Evolutionary conservation across 2,329 filamentous ascomycete genomes (phyloP), one percentile per base, ranked within the genome.

Genomic region (Bipolaris gigantea): DNA sequence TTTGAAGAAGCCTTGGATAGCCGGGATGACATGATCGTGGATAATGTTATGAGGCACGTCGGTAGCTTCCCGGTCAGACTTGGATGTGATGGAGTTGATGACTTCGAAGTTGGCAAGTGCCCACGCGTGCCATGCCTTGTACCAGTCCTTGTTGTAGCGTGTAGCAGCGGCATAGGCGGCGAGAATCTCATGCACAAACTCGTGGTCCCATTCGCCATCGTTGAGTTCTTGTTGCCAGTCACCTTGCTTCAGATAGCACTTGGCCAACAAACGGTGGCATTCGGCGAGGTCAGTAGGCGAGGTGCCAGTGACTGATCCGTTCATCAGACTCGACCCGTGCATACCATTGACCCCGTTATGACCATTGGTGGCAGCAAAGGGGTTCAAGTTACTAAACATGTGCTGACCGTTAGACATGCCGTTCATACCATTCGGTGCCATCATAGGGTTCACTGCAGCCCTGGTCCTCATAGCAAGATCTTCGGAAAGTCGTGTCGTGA

Each of bases 51-150:
- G 84, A 53, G 89, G 88, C 35, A 85, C 76, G 52, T 81, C 76
- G 25, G 80, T 76, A 15, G 76, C 78, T 57, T 84, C 82, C 41
- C 84, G 81, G 59, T 89, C 89, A 15, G 82, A 82, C 52, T 86
- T 83, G 19, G 88, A 82, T 8, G 87, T 85, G 53, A 94, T 79
- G 0, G 89, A 86, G 64, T 94, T 96, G 34, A 97, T 92, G 53
- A 99, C 94, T 76, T 99, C 93, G 67, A 99, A 99, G 75, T 99
- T 99, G 49, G 94, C 93, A 59, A 99, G 77, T 10, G 94, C 95
- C 93, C 94, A 99, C 0, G 94, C 90, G 75, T 99, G 94, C 94
- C 94, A 99, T 7, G 95, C 94, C 77, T 99, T 99, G 79, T 99
- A 99, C 85, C 93, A 99, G 57, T 88, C 87, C 32, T 91, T 88